Conservation (phyloP, 176 grass and related monocot genomes). For the Oryza brachyantha region DNA sequence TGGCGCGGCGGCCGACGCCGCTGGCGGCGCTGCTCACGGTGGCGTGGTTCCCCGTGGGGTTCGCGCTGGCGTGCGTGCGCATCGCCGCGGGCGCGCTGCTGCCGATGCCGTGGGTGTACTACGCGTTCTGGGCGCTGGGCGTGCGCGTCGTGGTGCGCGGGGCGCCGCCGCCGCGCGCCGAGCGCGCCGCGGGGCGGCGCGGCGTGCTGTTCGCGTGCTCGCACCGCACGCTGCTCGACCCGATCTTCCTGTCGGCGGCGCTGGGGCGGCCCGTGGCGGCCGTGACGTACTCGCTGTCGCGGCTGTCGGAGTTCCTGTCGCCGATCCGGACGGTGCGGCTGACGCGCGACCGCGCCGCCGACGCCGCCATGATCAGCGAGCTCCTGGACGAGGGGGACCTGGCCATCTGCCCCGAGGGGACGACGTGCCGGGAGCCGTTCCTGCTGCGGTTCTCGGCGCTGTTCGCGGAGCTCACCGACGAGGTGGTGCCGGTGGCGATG, state of each 20-base stretch:
- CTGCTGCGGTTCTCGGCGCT: conserved; percentile 82
- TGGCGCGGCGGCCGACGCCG: conserved; percentile 57
- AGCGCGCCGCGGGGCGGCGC: background rate
- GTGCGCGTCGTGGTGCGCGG: conserved; percentile 53
- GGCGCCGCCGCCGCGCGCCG: conserved; percentile 37
- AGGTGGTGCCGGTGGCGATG: conserved; percentile 81
- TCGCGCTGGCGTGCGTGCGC: conserved; percentile 62
- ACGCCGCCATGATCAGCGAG: conserved; percentile 54
- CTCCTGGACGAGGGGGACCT: conserved; percentile 70
- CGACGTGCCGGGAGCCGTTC: conserved; percentile 76
- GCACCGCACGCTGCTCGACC: conserved; percentile 79
- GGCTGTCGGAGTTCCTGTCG: conserved; percentile 67
- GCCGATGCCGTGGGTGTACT: conserved; percentile 64
- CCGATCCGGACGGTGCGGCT: conserved; percentile 67
- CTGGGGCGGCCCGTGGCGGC: conserved; percentile 51
- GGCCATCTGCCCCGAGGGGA: conserved; percentile 73
- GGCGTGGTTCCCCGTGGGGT: conserved; percentile 59
- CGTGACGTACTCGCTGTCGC: conserved; percentile 69
- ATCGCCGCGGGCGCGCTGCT: conserved; percentile 60
- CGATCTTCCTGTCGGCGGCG: conserved; percentile 49
- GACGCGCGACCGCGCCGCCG: conserved; percentile 44
- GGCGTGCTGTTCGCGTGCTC: conserved; percentile 73
- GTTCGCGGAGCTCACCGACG: conserved; percentile 77
- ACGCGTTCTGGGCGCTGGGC: conserved; percentile 55
- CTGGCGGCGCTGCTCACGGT: conserved; percentile 32